Percentiles rank a stretch among this genome's conserved stretches.
Evolutionary conservation across 768 basidiomycete species (phyloP).

Genomic region (Boletus barrowsii): DNA sequence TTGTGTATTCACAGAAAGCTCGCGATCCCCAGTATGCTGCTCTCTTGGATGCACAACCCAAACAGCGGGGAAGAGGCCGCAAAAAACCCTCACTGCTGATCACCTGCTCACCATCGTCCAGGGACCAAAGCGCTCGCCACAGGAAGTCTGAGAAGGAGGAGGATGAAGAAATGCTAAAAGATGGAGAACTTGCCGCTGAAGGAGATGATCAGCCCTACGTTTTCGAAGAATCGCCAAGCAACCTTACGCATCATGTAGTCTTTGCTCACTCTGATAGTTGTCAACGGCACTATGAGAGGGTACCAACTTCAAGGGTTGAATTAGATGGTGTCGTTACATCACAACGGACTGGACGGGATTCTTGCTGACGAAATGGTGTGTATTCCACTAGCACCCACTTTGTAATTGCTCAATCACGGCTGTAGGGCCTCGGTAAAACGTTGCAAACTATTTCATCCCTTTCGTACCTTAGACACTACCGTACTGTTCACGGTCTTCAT

Average conservation of each 20-base stretch:
- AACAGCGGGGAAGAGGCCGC: conserved; percentile 79
- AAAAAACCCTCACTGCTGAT: conserved; percentile 54
- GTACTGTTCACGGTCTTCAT: conserved; percentile 75
- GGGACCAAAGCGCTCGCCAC: conserved; percentile 76
- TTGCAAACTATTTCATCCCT: conserved; percentile 98
- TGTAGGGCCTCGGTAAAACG: conserved; percentile 93
- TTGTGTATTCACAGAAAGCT: conserved; percentile 51
- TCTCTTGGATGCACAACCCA: conserved; percentile 82
- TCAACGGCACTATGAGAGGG: conserved; percentile 84
- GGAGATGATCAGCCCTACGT: conserved; percentile 90
- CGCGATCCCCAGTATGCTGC: conserved; percentile 93
- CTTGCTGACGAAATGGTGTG: conserved; percentile 93
- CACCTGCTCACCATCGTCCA: conserved; percentile 29
- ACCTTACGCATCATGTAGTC: not conserved
- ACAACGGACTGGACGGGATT: conserved; percentile 96
- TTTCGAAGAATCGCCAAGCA: conserved; percentile 87
- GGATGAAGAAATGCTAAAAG: conserved; percentile 91
- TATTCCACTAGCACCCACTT: not conserved
- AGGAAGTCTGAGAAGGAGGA: conserved; percentile 98
- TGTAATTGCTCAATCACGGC: not conserved
- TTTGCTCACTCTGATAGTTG: conserved; percentile 49
- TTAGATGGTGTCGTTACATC: conserved; percentile 96
- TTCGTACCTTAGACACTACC: conserved; percentile 87
- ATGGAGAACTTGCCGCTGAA: conserved; percentile 73
- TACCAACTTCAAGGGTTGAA: conserved; percentile 96